Percentiles rank a stretch among this genome's conserved stretches.
These are phyloP conservation scores for Jamesozyma jinghongensis DNA, from an alignment of 805 yeast species.

Conservation along the genomic window DNA sequence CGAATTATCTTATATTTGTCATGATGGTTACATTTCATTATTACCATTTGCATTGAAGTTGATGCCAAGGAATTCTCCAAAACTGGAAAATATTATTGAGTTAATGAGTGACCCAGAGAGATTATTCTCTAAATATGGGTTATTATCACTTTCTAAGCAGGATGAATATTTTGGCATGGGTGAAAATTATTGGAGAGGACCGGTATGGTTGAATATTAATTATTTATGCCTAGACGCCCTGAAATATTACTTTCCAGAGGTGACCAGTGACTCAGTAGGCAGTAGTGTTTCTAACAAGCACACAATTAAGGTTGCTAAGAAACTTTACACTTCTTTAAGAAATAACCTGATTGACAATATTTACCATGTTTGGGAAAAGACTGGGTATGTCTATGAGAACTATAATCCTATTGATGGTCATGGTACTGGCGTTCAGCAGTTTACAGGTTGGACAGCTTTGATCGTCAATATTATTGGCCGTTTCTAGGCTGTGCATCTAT, in stretches of 20 bases:
- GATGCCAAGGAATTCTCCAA: slow-evolving; percentile 39
- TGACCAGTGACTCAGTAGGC: slow-evolving; percentile 14
- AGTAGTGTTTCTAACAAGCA: not conserved
- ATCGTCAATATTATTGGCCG: slow-evolving; percentile 63
- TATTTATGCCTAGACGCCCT: slow-evolving; percentile 70
- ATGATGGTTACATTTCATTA: slow-evolving; percentile 77
- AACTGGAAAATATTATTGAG: slow-evolving; percentile 45
- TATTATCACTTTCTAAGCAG: slow-evolving; percentile 66
- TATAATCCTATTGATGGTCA: slow-evolving; percentile 70
- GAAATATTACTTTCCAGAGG: slow-evolving; percentile 39
- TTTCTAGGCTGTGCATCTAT: no score
- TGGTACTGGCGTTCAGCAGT: slow-evolving; percentile 77
- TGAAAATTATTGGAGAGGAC: slow-evolving; percentile 95
- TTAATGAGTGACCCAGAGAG: slow-evolving; percentile 59
- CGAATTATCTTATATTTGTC: slow-evolving; percentile 54
- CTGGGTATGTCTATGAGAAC: slow-evolving; percentile 88
- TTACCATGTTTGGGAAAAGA: slow-evolving; percentile 54
- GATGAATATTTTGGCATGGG: slow-evolving; percentile 61
- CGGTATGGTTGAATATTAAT: slow-evolving; percentile 88
- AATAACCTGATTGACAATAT: slow-evolving; percentile 60
- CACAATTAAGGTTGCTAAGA: slow-evolving; percentile 30
- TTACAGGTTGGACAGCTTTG: slow-evolving; percentile 89
- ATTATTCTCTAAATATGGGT: slow-evolving; percentile 70
- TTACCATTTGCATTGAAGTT: slow-evolving; percentile 77
- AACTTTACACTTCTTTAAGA: slow-evolving; percentile 52